A percentile compares a stretch with the other conserved stretches of the same genome.
Conservation (phyloP, 2,329 filamentous ascomycete species). For the Ploettnerulaceae sp. region DNA sequence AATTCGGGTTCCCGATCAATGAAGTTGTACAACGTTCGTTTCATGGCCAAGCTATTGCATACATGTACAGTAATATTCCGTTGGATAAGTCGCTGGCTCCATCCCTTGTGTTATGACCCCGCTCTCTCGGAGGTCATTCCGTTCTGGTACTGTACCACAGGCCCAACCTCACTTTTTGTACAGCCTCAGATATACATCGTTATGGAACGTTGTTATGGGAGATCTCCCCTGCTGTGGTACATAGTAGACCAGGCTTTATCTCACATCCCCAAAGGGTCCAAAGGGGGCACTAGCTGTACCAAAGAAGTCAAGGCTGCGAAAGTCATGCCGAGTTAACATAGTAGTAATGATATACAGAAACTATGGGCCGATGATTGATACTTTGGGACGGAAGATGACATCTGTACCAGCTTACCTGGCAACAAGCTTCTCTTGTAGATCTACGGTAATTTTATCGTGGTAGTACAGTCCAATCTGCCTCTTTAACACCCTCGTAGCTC, state of each 20-base stretch:
- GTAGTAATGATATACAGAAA: neutral
- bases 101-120: neutral
- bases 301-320: neutral
- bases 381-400: neutral
- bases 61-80: too few relatives aligned
- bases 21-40: neutral
- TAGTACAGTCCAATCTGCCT: too few relatives aligned
- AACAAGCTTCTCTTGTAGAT: neutral
- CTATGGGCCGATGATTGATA: neutral
- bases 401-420: neutral
- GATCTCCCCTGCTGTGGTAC: constrained; percentile 2
- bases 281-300: too few relatives aligned
- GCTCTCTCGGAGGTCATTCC: neutral
- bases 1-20: too few relatives aligned
- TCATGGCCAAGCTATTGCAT: neutral
- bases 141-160: neutral
- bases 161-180: neutral
- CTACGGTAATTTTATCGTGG: neutral
- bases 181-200: neutral
- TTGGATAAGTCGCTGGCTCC: neutral
- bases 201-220: constrained; percentile 1
- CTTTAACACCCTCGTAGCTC: too few relatives aligned
- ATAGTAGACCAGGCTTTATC: too few relatives aligned
- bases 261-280: too few relatives aligned
- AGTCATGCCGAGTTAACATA: neutral